These are phyloP conservation scores for Rostrohypoxylon terebratum DNA, from an alignment of 495 filamentous ascomycete species.

Conservation along the genomic window DNA sequence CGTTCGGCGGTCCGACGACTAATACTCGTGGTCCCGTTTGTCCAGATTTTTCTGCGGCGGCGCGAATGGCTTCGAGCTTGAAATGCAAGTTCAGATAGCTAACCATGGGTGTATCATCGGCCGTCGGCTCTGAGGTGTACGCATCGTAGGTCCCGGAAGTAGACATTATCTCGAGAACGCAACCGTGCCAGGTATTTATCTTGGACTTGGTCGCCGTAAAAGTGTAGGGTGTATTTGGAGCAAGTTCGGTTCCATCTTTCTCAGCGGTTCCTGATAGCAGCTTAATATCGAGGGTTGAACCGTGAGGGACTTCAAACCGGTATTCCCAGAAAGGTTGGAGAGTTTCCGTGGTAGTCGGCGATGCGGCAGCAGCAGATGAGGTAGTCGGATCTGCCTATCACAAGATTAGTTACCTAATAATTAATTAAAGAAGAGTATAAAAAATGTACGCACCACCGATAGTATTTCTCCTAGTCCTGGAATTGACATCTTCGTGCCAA, in stretches of 20 bases:
- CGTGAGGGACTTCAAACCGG: constrained; percentile 88
- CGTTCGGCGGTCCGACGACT: constrained; percentile 82
- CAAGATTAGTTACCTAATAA: constrained; percentile 19
- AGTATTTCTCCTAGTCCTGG: constrained; percentile 65
- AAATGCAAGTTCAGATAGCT: constrained; percentile 90
- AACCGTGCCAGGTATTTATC: constrained; percentile 92
- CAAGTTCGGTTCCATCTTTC: constrained; percentile 95
- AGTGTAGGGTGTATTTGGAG: constrained; percentile 79
- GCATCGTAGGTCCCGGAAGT: constrained; percentile 59
- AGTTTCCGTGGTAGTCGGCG: constrained; percentile 44
- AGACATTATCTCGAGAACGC: constrained; percentile 77
- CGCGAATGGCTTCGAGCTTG: constrained; percentile 76
- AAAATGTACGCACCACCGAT: constrained; percentile 51
- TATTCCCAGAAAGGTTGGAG: constrained; percentile 75
- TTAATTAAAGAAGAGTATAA: background rate
- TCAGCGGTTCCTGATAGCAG: constrained; percentile 87
- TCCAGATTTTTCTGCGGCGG: constrained; percentile 61
- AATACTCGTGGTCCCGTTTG: constrained; percentile 80
- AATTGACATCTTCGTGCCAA: constrained; percentile 55
- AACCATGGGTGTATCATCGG: constrained; percentile 87
- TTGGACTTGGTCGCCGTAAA: constrained; percentile 87
- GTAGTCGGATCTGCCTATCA: constrained; percentile 44
- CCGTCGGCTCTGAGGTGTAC: constrained; percentile 75
- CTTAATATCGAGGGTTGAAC: constrained; percentile 64
- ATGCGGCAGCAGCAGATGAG: constrained; percentile 37